A percentile compares a stretch with the other conserved stretches of the same genome.
Evolutionary conservation across 371 early-diverging fungal genomes (phyloP).

Genomic region (Circinella minor): DNA sequence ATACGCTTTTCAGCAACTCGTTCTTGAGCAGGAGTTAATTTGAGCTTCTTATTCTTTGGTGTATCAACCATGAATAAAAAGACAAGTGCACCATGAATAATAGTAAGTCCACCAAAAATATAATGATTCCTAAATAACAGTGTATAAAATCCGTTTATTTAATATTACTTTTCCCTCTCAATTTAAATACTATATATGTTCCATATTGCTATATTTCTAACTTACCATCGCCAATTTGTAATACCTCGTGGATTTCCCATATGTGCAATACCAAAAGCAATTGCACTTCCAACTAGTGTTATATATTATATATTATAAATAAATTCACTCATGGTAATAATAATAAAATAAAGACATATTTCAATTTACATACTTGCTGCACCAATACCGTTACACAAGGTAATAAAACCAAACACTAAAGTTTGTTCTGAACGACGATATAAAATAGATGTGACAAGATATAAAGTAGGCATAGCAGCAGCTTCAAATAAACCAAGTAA

Average conservation of each 20-base stretch:
- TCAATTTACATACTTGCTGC: slow-evolving; percentile 17
- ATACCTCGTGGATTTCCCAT: slow-evolving; percentile 30
- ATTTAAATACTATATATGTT: too few relatives aligned
- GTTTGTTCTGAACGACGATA: slow-evolving; percentile 44
- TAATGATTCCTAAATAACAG: slow-evolving; percentile 32
- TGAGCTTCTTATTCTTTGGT: slow-evolving; percentile 23
- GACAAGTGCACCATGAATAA: slow-evolving; percentile 28
- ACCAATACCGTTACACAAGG: slow-evolving; percentile 27
- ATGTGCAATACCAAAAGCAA: slow-evolving; percentile 28
- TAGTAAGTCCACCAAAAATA: slow-evolving; percentile 34
- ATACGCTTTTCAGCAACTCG: slow-evolving; percentile 34
- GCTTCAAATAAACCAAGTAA: slow-evolving; percentile 45
- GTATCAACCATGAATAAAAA: slow-evolving; percentile 36
- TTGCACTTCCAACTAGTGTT: slow-evolving; percentile 20
- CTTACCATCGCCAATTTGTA: slow-evolving; percentile 24
- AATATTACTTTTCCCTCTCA: too few relatives aligned
- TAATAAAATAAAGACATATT: slow-evolving; percentile 6
- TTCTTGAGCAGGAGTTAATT: slow-evolving; percentile 34
- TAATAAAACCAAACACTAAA: slow-evolving; percentile 25
- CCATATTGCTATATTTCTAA: slow-evolving; percentile 7
- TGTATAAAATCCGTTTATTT: too few relatives aligned
- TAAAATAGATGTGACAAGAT: slow-evolving; percentile 27
- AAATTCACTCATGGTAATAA: too few relatives aligned
- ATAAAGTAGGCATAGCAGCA: slow-evolving; percentile 31
- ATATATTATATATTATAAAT: too few relatives aligned